Conservation (phyloP, 2,329 filamentous ascomycete species). For the Fusarium duplospermum region DNA sequence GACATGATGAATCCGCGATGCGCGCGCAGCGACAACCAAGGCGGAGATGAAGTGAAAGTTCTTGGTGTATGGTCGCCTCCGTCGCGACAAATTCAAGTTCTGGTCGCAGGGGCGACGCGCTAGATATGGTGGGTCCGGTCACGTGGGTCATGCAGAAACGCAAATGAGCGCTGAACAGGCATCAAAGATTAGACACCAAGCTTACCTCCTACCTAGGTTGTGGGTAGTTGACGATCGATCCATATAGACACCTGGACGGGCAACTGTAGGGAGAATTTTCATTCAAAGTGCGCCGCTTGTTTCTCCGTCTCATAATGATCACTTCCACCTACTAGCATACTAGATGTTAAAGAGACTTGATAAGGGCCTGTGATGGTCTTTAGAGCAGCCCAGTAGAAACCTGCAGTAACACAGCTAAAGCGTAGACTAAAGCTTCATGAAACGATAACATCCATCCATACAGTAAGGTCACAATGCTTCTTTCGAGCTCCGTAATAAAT, state of each 20-base stretch:
- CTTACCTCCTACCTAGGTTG: background rate
- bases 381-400: background rate
- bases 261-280: background rate
- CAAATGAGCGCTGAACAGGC: background rate
- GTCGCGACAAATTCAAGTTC: constrained; percentile 50
- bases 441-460: too few species aligned
- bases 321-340: background rate
- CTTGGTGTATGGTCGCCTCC: constrained; percentile 38
- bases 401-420: background rate
- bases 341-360: background rate
- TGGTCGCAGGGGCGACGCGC: constrained; percentile 41
- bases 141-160: constrained; percentile 31
- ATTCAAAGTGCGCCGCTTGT: background rate
- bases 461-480: too few species aligned
- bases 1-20: constrained; percentile 59
- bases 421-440: background rate
- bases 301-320: background rate
- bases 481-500: too few species aligned
- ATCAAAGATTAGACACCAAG: background rate
- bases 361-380: background rate
- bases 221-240: background rate
- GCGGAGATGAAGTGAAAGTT: constrained; percentile 43
- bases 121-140: constrained; percentile 36
- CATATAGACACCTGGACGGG: background rate
- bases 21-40: constrained; percentile 47